These are phyloP conservation scores for Spatholobus suberectus DNA, from an alignment of 306 rosid species.

Conservation along the genomic window DNA sequence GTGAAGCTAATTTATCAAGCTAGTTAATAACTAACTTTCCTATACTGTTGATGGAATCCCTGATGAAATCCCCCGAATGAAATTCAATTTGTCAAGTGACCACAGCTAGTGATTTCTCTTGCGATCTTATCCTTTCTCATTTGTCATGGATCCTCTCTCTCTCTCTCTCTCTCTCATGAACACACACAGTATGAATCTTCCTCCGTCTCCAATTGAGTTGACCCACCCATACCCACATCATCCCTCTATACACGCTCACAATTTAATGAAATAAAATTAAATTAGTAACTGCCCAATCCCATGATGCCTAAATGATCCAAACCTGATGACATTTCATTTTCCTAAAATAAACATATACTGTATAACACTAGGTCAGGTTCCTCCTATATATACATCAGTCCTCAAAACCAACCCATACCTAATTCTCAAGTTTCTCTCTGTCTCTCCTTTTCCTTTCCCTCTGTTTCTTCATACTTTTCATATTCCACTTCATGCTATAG, in stretches of 20 bases:
- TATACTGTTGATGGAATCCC: not conserved
- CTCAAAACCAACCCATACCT: slow-evolving; percentile 38
- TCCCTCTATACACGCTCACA: slow-evolving; percentile 42
- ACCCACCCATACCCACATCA: slow-evolving; percentile 65
- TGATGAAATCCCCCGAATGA: not conserved
- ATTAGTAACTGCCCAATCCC: slow-evolving; percentile 24
- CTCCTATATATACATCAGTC: slow-evolving; percentile 56
- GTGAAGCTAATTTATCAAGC: too few relatives aligned
- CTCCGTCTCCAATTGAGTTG: slow-evolving; percentile 48
- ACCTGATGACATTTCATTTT: not conserved
- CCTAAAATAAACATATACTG: too few relatives aligned
- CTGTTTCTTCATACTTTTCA: not conserved
- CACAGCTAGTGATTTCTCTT: not conserved
- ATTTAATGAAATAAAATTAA: not conserved
- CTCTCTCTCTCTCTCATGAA: not conserved
- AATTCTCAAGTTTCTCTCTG: not conserved
- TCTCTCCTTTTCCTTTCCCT: not conserved
- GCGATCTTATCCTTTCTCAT: slow-evolving; percentile 37
- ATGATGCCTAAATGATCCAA: not conserved
- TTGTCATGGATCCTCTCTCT: not conserved
- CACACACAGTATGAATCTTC: slow-evolving; percentile 62
- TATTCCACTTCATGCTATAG: not conserved
- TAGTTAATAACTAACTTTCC: not conserved
- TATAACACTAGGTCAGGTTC: not conserved
- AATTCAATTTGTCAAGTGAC: not conserved